Evolutionary conservation across 768 basidiomycete genomes (phyloP), one percentile per base, ranked within the genome.

Genomic region (Jaapia argillacea): DNA sequence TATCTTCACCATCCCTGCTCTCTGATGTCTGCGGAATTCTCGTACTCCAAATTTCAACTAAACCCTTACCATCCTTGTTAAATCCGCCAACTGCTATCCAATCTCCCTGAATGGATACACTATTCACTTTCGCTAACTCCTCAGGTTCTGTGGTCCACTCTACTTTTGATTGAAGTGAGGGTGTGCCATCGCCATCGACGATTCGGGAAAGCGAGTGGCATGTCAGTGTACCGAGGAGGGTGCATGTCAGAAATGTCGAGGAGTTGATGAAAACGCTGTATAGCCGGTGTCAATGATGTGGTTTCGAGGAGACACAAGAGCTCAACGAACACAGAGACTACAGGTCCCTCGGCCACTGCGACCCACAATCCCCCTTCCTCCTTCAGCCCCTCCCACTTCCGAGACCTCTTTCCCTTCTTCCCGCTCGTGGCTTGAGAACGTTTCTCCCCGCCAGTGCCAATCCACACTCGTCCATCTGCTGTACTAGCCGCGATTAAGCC

Each of bases 331-430:
- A 84, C 48, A 6, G 75, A 74, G 36, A 85, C 82, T 23, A 90
- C 63, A 20, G 87, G 87, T 1, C 86, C 87, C 46, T 83, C 75
- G 1, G 80, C 81, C 14, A 79, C 66, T 44, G 78, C 72, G 35
- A 63, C 49, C 23, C 72, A 52, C 33, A 69, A 40, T 18, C 70
- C 70, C 36, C 68, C 67, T 1, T 71, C 67, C 21, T 56, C 58
- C 39, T 68, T 66, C 20, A 88, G 61, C 2, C 88, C 87, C 47
- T 77, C 74, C 86, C 88, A 90, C 52, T 75, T 83, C 45, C 77
- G 73, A 26, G 66, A 66, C 46, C 71, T 65, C 53, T 72, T 77
- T 61, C 77, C 80, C 54, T 69, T 62, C 31, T 54, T 54, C 28
- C 45, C 41, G n/a, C n/a, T n/a, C 16, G 48, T 57, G 46, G 45